Conservation (phyloP, 139 green algal genomes). For the Spirogloea muscicola region DNA sequence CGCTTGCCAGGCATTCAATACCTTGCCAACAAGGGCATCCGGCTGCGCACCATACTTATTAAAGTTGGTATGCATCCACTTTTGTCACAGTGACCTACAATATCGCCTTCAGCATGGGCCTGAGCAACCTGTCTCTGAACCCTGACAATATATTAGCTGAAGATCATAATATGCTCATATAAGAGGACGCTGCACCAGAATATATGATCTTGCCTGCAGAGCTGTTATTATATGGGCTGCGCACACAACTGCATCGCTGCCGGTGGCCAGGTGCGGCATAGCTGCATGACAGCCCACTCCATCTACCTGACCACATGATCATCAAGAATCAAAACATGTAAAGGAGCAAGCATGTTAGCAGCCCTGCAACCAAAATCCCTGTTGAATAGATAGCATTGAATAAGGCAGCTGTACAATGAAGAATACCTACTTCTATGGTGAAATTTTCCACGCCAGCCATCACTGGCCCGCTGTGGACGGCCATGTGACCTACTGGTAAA, state of each 20-base stretch:
- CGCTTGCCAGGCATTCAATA: background rate
- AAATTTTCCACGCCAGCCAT: slow-evolving; percentile 47
- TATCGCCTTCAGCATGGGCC: no score
- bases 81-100: background rate
- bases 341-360: no score
- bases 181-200: no score
- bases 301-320: background rate
- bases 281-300: slow-evolving; percentile 34
- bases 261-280: slow-evolving; percentile 34
- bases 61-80: background rate
- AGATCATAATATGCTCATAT: no score
- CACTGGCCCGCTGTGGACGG: slow-evolving; percentile 28
- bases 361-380: background rate
- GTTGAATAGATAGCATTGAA: background rate
- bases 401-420: background rate
- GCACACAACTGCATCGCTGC: slow-evolving; percentile 26
- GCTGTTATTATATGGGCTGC: slow-evolving; percentile 36
- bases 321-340: no score
- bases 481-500: slow-evolving; percentile 15
- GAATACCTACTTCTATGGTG: slow-evolving; percentile 27
- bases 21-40: background rate
- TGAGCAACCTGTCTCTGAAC: no score
- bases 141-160: no score
- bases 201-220: slow-evolving; percentile 15
- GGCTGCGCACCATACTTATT: background rate